These are phyloP conservation scores for Suhomyces emberorum DNA, from an alignment of 805 yeast species.

Conservation along the genomic window DNA sequence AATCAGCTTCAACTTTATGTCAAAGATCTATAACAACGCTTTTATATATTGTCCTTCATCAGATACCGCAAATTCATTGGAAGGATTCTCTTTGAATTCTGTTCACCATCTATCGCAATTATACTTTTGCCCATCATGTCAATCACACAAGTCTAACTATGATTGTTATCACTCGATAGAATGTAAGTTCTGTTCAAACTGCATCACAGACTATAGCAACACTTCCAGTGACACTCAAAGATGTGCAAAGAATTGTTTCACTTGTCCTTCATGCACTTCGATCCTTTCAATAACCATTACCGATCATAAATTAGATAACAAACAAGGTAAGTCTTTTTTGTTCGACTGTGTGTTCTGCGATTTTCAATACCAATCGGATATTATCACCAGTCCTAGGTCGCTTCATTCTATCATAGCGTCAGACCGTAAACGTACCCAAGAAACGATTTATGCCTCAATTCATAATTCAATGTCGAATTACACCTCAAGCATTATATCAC, in stretches of 20 bases:
- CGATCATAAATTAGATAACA: constrained; percentile 11
- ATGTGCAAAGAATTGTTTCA: constrained; percentile 40
- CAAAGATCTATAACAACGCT: constrained; percentile 22
- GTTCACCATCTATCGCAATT: constrained; percentile 22
- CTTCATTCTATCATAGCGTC: constrained; percentile 24
- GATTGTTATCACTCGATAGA: constrained; percentile 25
- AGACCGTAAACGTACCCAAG: constrained; percentile 6
- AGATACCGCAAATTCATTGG: constrained; percentile 6
- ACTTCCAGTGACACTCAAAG: constrained; percentile 13
- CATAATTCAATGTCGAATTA: neutral
- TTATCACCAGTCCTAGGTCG: constrained; percentile 41
- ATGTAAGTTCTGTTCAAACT: constrained; percentile 35
- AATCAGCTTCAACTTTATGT: no score
- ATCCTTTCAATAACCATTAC: constrained; percentile 21
- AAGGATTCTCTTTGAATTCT: constrained; percentile 5
- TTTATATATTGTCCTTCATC: constrained; percentile 17
- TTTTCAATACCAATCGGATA: constrained; percentile 34
- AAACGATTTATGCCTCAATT: neutral
- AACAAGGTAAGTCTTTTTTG: constrained; percentile 31
- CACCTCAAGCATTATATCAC: neutral
- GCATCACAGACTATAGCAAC: constrained; percentile 34
- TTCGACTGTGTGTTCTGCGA: constrained; percentile 37
- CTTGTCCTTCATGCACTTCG: constrained; percentile 35
- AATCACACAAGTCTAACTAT: constrained; percentile 22
- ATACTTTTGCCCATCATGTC: constrained; percentile 39